Conservation (phyloP, 306 rosid species). For the Dryas alaskensis region DNA sequence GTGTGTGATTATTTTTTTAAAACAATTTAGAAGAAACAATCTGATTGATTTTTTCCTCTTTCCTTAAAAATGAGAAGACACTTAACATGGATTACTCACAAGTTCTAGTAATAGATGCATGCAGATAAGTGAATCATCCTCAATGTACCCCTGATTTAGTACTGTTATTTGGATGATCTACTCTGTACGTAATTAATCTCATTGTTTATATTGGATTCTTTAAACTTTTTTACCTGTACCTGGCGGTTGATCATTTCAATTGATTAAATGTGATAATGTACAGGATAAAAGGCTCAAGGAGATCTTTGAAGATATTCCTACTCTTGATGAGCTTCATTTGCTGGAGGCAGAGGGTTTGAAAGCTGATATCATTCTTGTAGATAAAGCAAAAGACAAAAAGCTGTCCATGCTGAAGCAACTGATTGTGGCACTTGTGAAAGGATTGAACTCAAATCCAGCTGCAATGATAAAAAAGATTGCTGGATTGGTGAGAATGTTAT, state of each 20-base stretch:
- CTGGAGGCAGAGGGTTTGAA: constrained; percentile 73
- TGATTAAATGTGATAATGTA: constrained; percentile 20
- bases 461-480: constrained; percentile 95
- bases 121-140: not conserved
- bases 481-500: constrained; percentile 60
- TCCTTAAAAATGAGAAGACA: not conserved
- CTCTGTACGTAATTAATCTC: not conserved
- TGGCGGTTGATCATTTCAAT: not conserved
- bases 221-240: constrained; percentile 6
- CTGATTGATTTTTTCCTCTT: not conserved
- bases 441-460: constrained; percentile 84
- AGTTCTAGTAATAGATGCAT: not conserved
- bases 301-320: constrained; percentile 74
- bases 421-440: constrained; percentile 73
- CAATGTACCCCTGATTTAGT: not conserved
- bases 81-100: not conserved
- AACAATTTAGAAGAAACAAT: not conserved
- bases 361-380: constrained; percentile 89
- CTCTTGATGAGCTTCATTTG: constrained; percentile 82
- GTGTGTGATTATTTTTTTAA: not conserved
- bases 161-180: not conserved
- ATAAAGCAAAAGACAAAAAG: constrained; percentile 82
- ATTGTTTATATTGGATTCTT: not conserved
- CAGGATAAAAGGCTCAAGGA: constrained; percentile 93
- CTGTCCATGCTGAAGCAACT: constrained; percentile 89